These are phyloP conservation scores for Diversispora epigaea DNA, from an alignment of 192 early-diverging fungal genomes.

Conservation along the genomic window DNA sequence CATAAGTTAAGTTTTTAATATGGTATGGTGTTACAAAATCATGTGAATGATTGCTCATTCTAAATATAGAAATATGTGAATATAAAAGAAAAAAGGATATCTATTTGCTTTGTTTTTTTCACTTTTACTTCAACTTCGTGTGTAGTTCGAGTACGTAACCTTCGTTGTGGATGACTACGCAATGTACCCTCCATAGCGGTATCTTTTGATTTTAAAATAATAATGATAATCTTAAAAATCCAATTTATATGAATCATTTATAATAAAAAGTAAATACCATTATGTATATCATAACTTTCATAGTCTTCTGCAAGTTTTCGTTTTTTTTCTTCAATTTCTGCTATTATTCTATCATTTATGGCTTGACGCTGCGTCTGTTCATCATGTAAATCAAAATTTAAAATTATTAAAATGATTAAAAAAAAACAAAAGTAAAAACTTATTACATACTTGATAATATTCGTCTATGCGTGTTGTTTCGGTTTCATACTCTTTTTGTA, in stretches of 20 bases:
- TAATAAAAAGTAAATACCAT: conserved; percentile 39
- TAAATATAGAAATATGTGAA: not conserved
- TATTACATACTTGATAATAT: conserved; percentile 54
- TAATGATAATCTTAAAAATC: not conserved
- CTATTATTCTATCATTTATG: conserved; percentile 66
- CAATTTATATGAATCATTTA: not conserved
- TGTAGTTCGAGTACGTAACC: conserved; percentile 1
- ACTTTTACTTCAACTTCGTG: conserved; percentile 12
- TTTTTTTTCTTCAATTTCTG: conserved; percentile 70
- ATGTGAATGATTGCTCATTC: not conserved
- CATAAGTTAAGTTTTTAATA: not conserved
- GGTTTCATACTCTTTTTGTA: conserved; percentile 53
- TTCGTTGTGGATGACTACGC: conserved; percentile 13
- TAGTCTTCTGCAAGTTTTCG: conserved; percentile 75
- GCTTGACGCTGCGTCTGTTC: conserved; percentile 58
- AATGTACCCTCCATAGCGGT: not conserved
- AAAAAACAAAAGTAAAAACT: not conserved
- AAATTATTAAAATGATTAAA: conserved; percentile 13
- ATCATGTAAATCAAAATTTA: not conserved
- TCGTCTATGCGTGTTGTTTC: conserved; percentile 56
- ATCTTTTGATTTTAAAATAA: conserved; percentile 2
- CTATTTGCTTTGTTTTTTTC: conserved; percentile 9
- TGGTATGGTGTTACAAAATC: not conserved
- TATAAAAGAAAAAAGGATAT: conserved; percentile 14
- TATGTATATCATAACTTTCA: conserved; percentile 68